phyloP scores from a whole-genome alignment of 306 rosid genomes.

The Pterocarpus santalinus region DNA sequence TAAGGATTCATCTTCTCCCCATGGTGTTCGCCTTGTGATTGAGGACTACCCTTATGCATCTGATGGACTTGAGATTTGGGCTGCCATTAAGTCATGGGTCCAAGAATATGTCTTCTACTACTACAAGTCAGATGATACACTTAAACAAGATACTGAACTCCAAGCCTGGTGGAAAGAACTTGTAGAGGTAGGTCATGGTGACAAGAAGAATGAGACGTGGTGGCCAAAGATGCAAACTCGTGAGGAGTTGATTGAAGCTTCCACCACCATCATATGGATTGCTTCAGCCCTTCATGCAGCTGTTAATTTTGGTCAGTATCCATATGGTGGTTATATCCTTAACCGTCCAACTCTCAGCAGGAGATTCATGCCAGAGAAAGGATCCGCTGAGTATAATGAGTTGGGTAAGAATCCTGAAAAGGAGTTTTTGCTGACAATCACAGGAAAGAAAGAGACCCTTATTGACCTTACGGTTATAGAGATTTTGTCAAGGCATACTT shows the following conservation, averaged over 20 bases:
- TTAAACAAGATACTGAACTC: constrained; percentile 61
- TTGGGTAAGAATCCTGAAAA: constrained; percentile 55
- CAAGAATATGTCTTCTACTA: constrained; percentile 62
- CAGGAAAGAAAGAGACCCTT: constrained; percentile 60
- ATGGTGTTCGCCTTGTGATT: constrained; percentile 65
- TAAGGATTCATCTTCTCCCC: constrained; percentile 57
- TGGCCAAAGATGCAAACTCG: constrained; percentile 68
- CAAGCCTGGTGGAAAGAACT: constrained; percentile 84
- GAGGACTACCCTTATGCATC: constrained; percentile 74
- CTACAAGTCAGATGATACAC: constrained; percentile 54
- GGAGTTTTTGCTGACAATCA: constrained; percentile 61
- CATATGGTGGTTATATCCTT: constrained; percentile 73
- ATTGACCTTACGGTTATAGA: constrained; percentile 64
- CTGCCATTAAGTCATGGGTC: constrained; percentile 71
- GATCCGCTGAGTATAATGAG: constrained; percentile 58
- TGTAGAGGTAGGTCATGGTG: constrained; percentile 67
- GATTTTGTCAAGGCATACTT: constrained; percentile 69
- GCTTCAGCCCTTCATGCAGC: constrained; percentile 82
- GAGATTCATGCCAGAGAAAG: constrained; percentile 62
- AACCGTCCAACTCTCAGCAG: constrained; percentile 70
- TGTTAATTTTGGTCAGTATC: constrained; percentile 69
- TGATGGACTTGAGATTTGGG: constrained; percentile 77
- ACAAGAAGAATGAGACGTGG: constrained; percentile 61
- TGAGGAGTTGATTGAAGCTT: constrained; percentile 52
- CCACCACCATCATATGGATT: constrained; percentile 66